These are phyloP conservation scores for Prorocentrum cordatum DNA, from an alignment of 169 alveolate genomes.

Conservation along the genomic window DNA sequence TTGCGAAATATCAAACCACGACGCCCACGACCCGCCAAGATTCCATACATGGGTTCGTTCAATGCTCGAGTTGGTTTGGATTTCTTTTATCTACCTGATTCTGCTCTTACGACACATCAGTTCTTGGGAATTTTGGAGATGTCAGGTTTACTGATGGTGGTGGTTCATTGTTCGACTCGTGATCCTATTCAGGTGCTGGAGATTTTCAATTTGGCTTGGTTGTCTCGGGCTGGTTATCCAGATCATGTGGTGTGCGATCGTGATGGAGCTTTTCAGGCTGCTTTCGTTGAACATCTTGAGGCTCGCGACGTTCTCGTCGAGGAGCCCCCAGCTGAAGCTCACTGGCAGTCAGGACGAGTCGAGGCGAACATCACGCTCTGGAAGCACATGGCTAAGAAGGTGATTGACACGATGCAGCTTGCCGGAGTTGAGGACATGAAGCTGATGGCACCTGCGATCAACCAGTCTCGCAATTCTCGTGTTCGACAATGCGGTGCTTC, in stretches of 20 bases:
- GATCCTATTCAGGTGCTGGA: background rate
- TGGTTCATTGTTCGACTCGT: background rate
- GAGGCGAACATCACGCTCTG: background rate
- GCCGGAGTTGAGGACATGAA: background rate
- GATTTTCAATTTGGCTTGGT: background rate
- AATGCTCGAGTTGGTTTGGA: background rate
- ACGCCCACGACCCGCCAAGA: background rate
- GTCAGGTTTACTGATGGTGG: background rate
- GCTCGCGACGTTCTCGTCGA: background rate
- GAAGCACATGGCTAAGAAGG: background rate
- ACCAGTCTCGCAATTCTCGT: background rate
- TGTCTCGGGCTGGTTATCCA: conserved; percentile 14
- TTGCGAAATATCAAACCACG: background rate
- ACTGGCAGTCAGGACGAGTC: background rate
- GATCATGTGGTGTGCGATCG: background rate
- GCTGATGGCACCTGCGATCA: background rate
- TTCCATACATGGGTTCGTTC: background rate
- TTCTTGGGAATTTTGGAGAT: conserved; percentile 17
- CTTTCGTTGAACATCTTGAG: background rate
- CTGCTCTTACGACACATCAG: background rate
- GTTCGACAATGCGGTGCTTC: background rate
- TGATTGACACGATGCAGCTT: background rate
- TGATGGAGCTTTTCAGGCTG: conserved; percentile 8
- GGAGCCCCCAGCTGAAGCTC: background rate
- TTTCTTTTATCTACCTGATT: background rate